Base-by-base conservation (phyloP, 345 rosid genomes). In the Orychophragmus violaceus region DNA sequence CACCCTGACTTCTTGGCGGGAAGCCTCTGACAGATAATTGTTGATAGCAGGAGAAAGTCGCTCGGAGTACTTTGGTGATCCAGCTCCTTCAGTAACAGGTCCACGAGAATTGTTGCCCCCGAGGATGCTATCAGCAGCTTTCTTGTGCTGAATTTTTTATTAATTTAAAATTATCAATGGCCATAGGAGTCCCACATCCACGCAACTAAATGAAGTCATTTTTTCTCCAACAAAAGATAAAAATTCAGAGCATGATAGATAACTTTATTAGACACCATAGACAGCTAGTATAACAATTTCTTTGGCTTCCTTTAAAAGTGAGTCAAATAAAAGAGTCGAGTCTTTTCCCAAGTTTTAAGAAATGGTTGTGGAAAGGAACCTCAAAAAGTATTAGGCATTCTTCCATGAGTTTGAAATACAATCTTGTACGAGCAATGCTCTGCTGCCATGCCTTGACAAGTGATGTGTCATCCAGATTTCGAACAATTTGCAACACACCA, bases 401-500 rank as follows among this genome's bases (percentile, higher is more conserved):
- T 81, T 94, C 99, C 95, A 88, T 71, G 61, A 94, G 97, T 74
- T 94, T 94, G 82, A 94, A 94, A 81, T 88, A 94, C 59, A 90
- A 78, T 84, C 97, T 82, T 32, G 97, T 94, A 37, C 99, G 95
- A 69, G 96, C 99, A 37, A 90, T 83, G 84, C 96, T 94, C 81
- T 90, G 97, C 85, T 90, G 97, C 99, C 99, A 94, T 7, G 93
- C 96, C 81, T 90, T 90, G 68, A 82, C 89, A 74, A 88, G 85
- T 33, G 99, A 94, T 65, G 78, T 64, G 63, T 94, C 96, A 85
- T 94, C 99, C 74, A 94, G 82, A 78, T 94, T 94, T 60, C 97
- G 92, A 68, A 94, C 85, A 56, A 88, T 87, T 87, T 94, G 97
- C 85, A 94, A 67, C 69, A 85, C 84, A 62, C 83, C 92, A 67